Percentiles rank a stretch among this genome's conserved stretches.
Conservation (phyloP, 108 stramenopile species). For the Poteriospumella lacustris region DNA sequence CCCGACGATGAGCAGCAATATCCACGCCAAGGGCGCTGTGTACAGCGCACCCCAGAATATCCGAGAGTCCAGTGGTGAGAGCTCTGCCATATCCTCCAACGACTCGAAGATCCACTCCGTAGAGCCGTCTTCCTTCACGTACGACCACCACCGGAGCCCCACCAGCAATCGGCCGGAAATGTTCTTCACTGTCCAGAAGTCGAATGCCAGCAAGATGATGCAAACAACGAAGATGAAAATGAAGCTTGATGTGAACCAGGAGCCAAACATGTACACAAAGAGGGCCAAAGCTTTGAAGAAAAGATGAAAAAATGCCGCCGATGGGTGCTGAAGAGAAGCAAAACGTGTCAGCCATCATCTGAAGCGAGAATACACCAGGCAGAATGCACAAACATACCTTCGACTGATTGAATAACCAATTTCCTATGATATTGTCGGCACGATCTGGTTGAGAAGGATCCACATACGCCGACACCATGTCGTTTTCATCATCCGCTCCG, state of each 20-base stretch:
- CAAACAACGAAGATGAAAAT: constrained; percentile 79
- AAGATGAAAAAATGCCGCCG: constrained; percentile 77
- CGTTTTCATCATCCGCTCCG: constrained; percentile 2
- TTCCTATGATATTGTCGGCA: neutral
- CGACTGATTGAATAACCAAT: constrained; percentile 20
- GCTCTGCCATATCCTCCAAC: constrained; percentile 50
- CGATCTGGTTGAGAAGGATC: neutral
- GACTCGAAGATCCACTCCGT: constrained; percentile 88
- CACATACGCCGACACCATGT: neutral
- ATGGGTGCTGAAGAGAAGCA: constrained; percentile 58
- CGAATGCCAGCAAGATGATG: constrained; percentile 82
- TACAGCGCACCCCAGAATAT: constrained; percentile 91
- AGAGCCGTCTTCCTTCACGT: constrained; percentile 64
- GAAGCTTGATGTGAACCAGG: constrained; percentile 65
- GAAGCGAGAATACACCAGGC: neutral
- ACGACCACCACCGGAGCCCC: constrained; percentile 93
- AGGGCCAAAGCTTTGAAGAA: constrained; percentile 79
- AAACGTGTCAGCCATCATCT: neutral
- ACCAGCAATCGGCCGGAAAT: constrained; percentile 63
- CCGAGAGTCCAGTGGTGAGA: constrained; percentile 65
- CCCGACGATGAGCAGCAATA: constrained; percentile 63
- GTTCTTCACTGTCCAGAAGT: constrained; percentile 88
- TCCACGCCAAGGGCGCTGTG: constrained; percentile 73
- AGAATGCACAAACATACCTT: neutral
- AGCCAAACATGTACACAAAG: constrained; percentile 77